Conservation (phyloP, 2,329 filamentous ascomycete species). For the Penicillium sp. region DNA sequence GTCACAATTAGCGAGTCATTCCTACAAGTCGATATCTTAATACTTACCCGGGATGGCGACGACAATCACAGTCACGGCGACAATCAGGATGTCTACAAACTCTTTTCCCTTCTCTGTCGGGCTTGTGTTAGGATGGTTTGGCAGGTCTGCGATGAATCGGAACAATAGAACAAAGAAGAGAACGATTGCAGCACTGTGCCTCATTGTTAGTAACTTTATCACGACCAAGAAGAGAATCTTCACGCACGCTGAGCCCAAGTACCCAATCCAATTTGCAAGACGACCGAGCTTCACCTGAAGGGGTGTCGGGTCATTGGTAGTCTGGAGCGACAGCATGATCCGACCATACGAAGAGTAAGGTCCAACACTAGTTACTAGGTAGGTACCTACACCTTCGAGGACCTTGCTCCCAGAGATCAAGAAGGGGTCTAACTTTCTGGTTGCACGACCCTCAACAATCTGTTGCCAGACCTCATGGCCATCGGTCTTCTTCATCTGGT, state of each 20-base stretch:
- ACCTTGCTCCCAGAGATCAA: constrained; percentile 81
- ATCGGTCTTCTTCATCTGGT: constrained; percentile 67
- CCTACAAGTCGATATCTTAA: neutral
- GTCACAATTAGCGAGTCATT: constrained; percentile 11
- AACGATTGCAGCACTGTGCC: constrained; percentile 63
- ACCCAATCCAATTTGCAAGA: constrained; percentile 76
- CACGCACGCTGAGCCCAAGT: constrained; percentile 66
- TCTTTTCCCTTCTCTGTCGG: constrained; percentile 76
- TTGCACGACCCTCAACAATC: constrained; percentile 55
- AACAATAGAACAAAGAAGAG: constrained; percentile 86
- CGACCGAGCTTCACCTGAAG: constrained; percentile 75
- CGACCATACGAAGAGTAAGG: constrained; percentile 74
- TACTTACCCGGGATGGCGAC: constrained; percentile 66
- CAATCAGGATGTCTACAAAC: constrained; percentile 75
- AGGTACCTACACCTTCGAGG: constrained; percentile 75
- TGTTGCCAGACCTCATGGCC: constrained; percentile 62
- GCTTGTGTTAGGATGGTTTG: constrained; percentile 48
- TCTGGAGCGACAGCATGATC: constrained; percentile 72
- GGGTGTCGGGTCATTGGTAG: constrained; percentile 73
- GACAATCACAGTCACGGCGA: constrained; percentile 77
- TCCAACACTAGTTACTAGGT: constrained; percentile 72
- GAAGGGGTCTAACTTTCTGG: constrained; percentile 65
- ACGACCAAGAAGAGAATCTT: neutral
- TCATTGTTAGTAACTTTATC: constrained; percentile 12
- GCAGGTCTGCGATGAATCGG: constrained; percentile 74